Evolutionary conservation across 345 rosid genomes (phyloP), one percentile per base, ranked within the genome.

Genomic region (Sonneratia alba): DNA sequence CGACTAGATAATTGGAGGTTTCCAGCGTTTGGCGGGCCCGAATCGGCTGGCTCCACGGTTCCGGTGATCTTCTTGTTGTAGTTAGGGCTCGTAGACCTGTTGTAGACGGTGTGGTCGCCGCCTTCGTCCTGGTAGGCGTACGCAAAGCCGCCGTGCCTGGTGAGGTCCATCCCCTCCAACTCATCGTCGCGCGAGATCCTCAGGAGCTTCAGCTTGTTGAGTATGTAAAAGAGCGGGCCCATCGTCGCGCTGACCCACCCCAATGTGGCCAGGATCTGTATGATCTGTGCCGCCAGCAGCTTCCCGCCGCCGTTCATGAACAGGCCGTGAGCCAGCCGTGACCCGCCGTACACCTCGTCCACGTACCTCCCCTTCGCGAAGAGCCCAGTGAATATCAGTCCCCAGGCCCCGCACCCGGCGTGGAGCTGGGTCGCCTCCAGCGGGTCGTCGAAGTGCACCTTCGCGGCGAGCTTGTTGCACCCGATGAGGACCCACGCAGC

Each of bases 331-430:
- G 90, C 85, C 32, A 90, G 56, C 21, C 76, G 80, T 0, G 0
- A 38, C 2, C 12, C 62, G 21, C 85, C 84, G 19, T 92, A 92
- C 38, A 90, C 83, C 79, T 92, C 83, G 57, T 75, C 74, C 12
- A 88, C 90, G 67, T 87, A 90, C 32, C 18, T 61, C 59, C 83
- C 56, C 3, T 64, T 43, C 0, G 92, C 96, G 59, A 90, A 92
- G 24, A 92, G 77, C 0, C 92, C 92, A 0, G 97, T 90, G 80
- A 88, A 90, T 42, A 92, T 73, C 18, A 90, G 67, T 0, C 93
- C 97, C 96, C 97, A 88, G 0, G 87, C 77, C 18, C 96, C 97
- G 27, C 96, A 92, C 0, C 97, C 97, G 0, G 91, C 94, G 72
- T 92, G 97, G 37, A 92, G 73, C 68, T 89, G 93, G 0, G 92